Base-by-base conservation (phyloP, 495 filamentous ascomycete species). In the Monascus purpureus region DNA sequence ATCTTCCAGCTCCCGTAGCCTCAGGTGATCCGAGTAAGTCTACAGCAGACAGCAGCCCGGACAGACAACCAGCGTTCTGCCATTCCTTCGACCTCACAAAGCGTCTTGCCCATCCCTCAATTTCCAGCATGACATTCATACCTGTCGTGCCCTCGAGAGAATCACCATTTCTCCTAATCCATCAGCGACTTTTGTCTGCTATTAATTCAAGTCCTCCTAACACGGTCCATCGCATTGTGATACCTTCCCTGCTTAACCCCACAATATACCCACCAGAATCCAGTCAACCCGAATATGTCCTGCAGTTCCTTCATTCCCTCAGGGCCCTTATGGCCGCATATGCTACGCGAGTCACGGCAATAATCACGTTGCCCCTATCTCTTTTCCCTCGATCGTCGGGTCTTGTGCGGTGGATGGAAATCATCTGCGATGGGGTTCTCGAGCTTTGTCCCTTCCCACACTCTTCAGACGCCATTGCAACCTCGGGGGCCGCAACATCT, bases 71-170 rank as follows among this genome's bases (percentile, higher is more conserved):
- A 17, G 53, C 63, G 7, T 95, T 93, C 55, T 93, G 79, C 50
- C 90, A 95, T 53, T 68, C 75, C 8, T 95, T 93, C 59, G 87
- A 95, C 47, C 72, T 95, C 28, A 81, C 74, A 11, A 94, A 92
- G 53, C 78, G 82, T 9, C 73, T 95, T 22, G 55, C 61, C 7
- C 56, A 84, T 17, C 72, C 65, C 17, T 58, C 55, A 27, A 68
- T 56, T 44, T 49, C 67, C 13, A 64, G 63, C 18, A 66, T 84
- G 41, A 61, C 57, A 23, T 75, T 67, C 46, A 67, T 80, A 15
- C 67, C 67, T 11, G 57, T 68, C 45, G 48, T 39, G 46, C 63
- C 50, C 45, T 63, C 37, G 32, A 60, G 36, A 53, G 67, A 49
- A 26, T 77, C 80, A 0, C 74, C 81, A 0, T 81, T 87, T 47